Percentiles rank a stretch among this genome's conserved stretches.
Conservation (phyloP, 2,329 filamentous ascomycete species). For the Trichoderma polysporum region DNA sequence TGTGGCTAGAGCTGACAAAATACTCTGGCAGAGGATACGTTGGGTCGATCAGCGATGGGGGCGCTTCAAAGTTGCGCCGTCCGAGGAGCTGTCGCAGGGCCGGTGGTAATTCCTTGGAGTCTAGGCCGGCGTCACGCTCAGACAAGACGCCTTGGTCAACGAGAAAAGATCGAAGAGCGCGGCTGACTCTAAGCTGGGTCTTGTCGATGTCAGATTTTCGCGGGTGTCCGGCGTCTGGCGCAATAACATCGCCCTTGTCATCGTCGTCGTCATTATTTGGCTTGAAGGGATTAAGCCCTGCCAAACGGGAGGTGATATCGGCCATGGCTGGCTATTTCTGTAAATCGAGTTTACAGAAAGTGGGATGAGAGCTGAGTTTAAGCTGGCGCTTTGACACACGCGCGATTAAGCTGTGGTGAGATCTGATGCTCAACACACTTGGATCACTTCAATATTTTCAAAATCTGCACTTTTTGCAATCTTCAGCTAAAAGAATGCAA, state of each 20-base stretch:
- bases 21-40: conserved; percentile 65
- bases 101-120: conserved; percentile 40
- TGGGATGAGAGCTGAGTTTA: not conserved
- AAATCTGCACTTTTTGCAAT: not conserved
- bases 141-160: conserved; percentile 52
- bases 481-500: not conserved
- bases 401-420: not conserved
- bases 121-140: conserved; percentile 47
- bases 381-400: too few relatives aligned
- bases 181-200: conserved; percentile 58
- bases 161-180: conserved; percentile 56
- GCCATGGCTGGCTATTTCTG: not conserved
- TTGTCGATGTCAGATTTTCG: conserved; percentile 50
- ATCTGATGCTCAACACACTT: not conserved
- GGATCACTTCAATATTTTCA: not conserved
- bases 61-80: conserved; percentile 58
- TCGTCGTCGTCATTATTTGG: conserved; percentile 33
- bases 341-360: not conserved
- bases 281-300: conserved; percentile 35
- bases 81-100: conserved; percentile 53
- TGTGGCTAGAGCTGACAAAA: conserved; percentile 71
- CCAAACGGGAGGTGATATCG: conserved; percentile 32
- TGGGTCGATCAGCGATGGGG: conserved; percentile 53
- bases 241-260: conserved; percentile 37
- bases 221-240: conserved; percentile 59